Conservation (phyloP, 495 filamentous ascomycete species). For the Evernia prunastri region DNA sequence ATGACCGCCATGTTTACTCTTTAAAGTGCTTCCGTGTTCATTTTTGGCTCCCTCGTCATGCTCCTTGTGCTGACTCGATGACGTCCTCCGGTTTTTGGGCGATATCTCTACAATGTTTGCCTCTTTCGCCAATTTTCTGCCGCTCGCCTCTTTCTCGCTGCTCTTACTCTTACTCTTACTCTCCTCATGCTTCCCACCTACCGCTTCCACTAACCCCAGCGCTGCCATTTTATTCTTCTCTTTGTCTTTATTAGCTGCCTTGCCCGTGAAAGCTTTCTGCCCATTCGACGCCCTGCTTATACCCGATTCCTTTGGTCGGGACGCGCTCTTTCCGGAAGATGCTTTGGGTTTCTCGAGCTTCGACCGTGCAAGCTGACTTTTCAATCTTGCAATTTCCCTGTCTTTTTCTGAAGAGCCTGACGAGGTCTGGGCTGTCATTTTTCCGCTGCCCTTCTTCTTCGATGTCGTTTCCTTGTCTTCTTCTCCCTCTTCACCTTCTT, state of each 20-base stretch:
- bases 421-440: neutral
- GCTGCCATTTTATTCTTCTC: slow-evolving; percentile 1
- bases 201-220: neutral
- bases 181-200: neutral
- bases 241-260: neutral
- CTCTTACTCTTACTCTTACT: neutral
- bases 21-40: neutral
- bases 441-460: neutral
- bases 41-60: neutral
- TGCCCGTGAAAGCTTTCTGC: neutral
- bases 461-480: neutral
- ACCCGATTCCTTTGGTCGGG: neutral
- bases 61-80: neutral
- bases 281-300: slow-evolving; percentile 5
- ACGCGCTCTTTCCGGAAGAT: neutral
- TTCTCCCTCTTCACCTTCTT: neutral
- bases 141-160: neutral
- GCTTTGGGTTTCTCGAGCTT: slow-evolving; percentile 12
- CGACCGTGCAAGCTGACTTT: slow-evolving; percentile 14
- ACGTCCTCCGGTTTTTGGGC: slow-evolving; percentile 2
- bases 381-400: slow-evolving; percentile 20
- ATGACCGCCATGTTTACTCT: slow-evolving; percentile 7
- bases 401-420: slow-evolving; percentile 14
- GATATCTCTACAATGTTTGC: neutral
- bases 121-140: neutral